These are phyloP conservation scores for Globisporangium cederbergense DNA, from an alignment of 352 stramenopile genomes.

Conservation along the genomic window DNA sequence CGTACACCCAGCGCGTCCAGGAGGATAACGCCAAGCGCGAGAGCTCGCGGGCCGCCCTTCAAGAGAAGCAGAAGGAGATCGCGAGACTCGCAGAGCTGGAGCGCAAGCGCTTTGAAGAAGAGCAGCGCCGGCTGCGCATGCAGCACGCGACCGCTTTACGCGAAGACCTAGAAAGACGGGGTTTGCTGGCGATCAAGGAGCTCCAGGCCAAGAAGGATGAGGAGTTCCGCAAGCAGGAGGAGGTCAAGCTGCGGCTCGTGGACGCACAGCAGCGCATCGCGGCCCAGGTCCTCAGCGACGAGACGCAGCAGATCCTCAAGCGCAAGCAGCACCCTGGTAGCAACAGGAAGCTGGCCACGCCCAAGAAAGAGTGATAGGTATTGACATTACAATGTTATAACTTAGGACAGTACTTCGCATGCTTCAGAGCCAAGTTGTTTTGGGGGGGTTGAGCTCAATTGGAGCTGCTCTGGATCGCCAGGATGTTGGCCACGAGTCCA, in stretches of 20 bases:
- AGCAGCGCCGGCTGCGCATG: slow-evolving; percentile 26
- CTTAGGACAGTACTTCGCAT: not conserved
- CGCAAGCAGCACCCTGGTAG: slow-evolving; percentile 9
- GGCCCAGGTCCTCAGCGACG: slow-evolving; percentile 31
- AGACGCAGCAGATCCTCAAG: slow-evolving; percentile 33
- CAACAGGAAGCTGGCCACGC: not conserved
- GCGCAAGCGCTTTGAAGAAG: slow-evolving; percentile 24
- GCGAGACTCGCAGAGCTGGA: slow-evolving; percentile 25
- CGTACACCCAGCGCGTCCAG: slow-evolving; percentile 37
- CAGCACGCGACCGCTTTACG: slow-evolving; percentile 25
- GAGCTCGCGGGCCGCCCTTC: slow-evolving; percentile 13
- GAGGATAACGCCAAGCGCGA: slow-evolving; percentile 40
- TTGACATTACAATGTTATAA: not conserved
- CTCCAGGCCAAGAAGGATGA: slow-evolving; percentile 48
- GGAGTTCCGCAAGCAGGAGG: slow-evolving; percentile 37
- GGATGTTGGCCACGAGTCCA: slow-evolving; percentile 31
- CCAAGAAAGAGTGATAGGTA: not conserved
- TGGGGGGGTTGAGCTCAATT: not conserved
- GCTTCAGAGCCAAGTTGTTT: no score
- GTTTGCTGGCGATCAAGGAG: slow-evolving; percentile 34
- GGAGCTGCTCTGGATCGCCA: slow-evolving; percentile 12
- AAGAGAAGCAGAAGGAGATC: slow-evolving; percentile 29
- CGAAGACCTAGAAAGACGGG: slow-evolving; percentile 38
- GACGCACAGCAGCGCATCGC: slow-evolving; percentile 32
- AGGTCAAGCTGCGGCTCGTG: slow-evolving; percentile 23